phyloP scores from a whole-genome alignment of 495 filamentous ascomycete genomes.

The Penicillium daleae region DNA sequence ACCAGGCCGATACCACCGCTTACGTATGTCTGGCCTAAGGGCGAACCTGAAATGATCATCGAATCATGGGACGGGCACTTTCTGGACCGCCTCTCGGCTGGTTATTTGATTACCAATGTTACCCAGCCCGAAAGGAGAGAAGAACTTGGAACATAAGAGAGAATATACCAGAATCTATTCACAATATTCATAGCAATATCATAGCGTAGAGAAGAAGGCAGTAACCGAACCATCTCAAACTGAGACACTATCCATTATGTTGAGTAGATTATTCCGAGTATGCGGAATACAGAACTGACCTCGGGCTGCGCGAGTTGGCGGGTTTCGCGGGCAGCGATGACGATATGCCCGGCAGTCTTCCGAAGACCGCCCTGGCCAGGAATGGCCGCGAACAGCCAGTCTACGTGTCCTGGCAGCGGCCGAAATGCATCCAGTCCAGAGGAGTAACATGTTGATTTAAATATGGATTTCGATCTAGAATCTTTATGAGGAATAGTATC shows the following conservation, averaged over 20 bases:
- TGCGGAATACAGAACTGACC: conserved; percentile 7
- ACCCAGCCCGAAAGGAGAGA: neutral
- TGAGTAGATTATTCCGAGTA: no score
- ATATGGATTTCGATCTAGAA: neutral
- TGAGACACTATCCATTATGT: no score
- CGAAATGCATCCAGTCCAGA: neutral
- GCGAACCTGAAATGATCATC: neutral
- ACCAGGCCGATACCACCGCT: neutral
- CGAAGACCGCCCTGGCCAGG: conserved; percentile 31
- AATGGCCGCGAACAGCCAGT: conserved; percentile 26
- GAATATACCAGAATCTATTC: no score
- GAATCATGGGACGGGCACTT: conserved; percentile 8
- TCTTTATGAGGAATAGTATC: no score
- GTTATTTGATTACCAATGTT: conserved; percentile 16
- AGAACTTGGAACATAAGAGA: no score
- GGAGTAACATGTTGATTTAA: no score
- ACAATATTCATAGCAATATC: no score
- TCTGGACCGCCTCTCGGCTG: neutral
- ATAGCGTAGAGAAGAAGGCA: no score
- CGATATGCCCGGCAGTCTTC: conserved; percentile 35
- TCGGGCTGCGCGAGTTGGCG: neutral
- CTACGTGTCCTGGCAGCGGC: neutral
- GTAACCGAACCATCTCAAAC: no score
- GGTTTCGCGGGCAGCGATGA: conserved; percentile 14
- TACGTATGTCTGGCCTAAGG: neutral